A percentile compares a stretch with the other conserved stretches of the same genome.
These are phyloP conservation scores for Monosporozyma servazzii DNA, from an alignment of 805 yeast genomes.

Conservation along the genomic window DNA sequence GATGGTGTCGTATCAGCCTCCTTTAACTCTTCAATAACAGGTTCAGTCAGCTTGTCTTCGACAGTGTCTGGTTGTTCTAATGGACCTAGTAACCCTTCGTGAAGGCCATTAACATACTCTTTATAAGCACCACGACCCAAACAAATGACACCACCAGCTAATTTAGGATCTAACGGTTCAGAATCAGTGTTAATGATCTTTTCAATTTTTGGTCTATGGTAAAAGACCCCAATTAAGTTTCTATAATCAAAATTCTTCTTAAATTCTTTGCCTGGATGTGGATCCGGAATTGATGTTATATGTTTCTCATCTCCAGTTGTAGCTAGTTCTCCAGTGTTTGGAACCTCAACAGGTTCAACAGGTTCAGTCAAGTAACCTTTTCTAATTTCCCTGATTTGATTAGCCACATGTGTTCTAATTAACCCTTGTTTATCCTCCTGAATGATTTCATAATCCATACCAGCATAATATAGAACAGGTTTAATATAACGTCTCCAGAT, in stretches of 20 bases:
- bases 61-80: constrained; percentile 41
- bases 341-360: constrained; percentile 13
- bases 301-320: constrained; percentile 8
- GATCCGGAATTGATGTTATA: constrained; percentile 10
- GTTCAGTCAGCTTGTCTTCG: not conserved
- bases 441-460: constrained; percentile 70
- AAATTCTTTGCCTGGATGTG: constrained; percentile 11
- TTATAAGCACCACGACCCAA: constrained; percentile 94
- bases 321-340: constrained; percentile 13
- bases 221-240: constrained; percentile 53
- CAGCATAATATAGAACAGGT: constrained; percentile 77
- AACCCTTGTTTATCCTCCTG: constrained; percentile 84
- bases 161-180: constrained; percentile 32
- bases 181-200: constrained; percentile 39
- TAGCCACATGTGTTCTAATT: constrained; percentile 73
- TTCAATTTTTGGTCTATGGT: constrained; percentile 23
- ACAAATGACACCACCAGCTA: constrained; percentile 81
- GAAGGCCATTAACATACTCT: constrained; percentile 83
- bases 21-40: constrained; percentile 4
- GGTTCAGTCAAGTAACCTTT: constrained; percentile 24
- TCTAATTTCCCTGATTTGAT: constrained; percentile 65
- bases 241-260: constrained; percentile 31
- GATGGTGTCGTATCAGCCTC: constrained; percentile 4
- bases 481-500: constrained; percentile 73
- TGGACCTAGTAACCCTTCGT: constrained; percentile 93